Evolutionary conservation across 306 rosid species (phyloP), one percentile per base, ranked within the genome.

Genomic region (Psophocarpus tetragonolobus): DNA sequence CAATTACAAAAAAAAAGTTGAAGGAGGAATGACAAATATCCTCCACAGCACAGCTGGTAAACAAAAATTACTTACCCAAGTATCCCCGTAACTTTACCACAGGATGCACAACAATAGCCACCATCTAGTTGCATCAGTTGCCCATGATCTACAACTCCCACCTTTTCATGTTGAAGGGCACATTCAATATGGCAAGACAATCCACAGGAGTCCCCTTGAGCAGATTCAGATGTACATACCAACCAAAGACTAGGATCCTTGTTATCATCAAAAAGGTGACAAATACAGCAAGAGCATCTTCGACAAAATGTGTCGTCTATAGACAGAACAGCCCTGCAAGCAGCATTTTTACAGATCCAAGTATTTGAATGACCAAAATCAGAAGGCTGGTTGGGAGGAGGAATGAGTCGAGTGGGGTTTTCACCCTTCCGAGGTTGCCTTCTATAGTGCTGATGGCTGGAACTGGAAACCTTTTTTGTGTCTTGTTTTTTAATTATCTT

Each of bases 181-280:
- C 98, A 95, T 75, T 95, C 97, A 0, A 95, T 87, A 86, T 95
- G 98, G 82, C 98, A 95, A 80, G 98, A 95, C 81, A 88, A 75
- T 53, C 92, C 97, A 67, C 98, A 95, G 44, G 91, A 92, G 73
- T 91, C 97, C 68, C 88, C 90, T 74, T 70, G 86, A 79, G 86
- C 79, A 82, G 93, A 83, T 73, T 95, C 98, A 68, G 91, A 88
- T 48, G 92, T 39, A 87, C 98, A 95, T 63, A 90, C 95, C 82
- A 92, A 83, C 98, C 98, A 95, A 77, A 95, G 97, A 84, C 97
- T 95, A 30, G 98, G 98, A 84, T 92, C 98, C 88, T 95, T 95
- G 80, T 95, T 92, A 87, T 91, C 95, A 76, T 95, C 97, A 83
- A 88, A 95, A 53, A 74, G 84, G 77, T 95, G 98, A 81, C 98